Percentiles rank a stretch among this genome's conserved stretches.
Conservation (phyloP, 192 early-diverging fungal species). For the Backusella sp. region DNA sequence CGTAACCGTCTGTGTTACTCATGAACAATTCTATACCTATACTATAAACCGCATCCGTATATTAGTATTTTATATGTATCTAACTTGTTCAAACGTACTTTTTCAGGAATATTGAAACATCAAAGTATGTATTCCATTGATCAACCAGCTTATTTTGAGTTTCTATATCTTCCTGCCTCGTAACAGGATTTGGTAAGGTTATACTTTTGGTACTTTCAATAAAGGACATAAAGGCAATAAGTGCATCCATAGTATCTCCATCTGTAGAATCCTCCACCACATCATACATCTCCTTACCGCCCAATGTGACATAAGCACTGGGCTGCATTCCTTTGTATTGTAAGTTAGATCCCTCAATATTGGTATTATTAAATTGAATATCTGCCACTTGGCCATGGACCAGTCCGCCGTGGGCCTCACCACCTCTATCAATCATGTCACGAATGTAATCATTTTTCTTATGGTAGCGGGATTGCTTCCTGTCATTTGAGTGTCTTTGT, state of each 20-base stretch:
- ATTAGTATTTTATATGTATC: too few species aligned
- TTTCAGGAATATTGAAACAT: slow-evolving; percentile 22
- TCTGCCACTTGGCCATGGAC: background rate
- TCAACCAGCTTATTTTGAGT: background rate
- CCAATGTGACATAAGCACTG: background rate
- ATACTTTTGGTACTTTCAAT: slow-evolving; percentile 2
- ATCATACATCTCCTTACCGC: background rate
- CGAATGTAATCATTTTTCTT: background rate
- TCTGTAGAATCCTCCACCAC: background rate
- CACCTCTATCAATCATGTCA: background rate
- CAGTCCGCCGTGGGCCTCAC: background rate
- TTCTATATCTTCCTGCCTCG: background rate
- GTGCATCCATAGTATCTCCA: background rate
- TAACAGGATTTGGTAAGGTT: background rate
- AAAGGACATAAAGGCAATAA: background rate
- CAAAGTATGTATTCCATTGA: slow-evolving; percentile 19
- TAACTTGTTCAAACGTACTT: slow-evolving; percentile 11
- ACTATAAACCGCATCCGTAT: slow-evolving; percentile 1
- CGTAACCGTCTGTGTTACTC: slow-evolving; percentile 37
- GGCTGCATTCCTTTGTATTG: background rate
- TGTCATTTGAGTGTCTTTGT: background rate
- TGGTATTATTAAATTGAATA: background rate
- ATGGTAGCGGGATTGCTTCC: background rate
- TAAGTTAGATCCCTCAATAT: background rate
- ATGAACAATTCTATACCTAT: slow-evolving; percentile 37